Conservation (phyloP, 768 basidiomycete species). For the Boletellus sp. region DNA sequence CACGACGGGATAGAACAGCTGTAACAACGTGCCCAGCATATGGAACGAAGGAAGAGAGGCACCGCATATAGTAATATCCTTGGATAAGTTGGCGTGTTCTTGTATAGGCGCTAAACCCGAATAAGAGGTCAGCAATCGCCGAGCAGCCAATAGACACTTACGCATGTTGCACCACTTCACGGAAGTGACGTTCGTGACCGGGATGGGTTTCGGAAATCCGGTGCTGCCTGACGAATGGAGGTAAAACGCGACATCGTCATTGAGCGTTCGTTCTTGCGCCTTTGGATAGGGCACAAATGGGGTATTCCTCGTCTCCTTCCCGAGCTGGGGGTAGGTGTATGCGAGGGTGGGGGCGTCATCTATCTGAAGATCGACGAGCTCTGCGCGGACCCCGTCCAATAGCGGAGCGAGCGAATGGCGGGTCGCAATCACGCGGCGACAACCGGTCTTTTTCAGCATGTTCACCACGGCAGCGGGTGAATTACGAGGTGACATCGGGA, state of each 20-base stretch:
- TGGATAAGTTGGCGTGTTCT: conserved; percentile 1
- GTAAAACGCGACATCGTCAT: conserved; percentile 29
- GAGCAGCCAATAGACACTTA: conserved; percentile 17
- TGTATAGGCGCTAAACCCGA: conserved; percentile 1
- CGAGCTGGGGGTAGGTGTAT: conserved; percentile 7
- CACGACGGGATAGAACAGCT: conserved; percentile 15
- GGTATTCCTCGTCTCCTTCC: background rate
- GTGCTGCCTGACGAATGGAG: conserved; percentile 50
- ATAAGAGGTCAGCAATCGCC: background rate
- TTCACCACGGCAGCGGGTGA: conserved; percentile 31
- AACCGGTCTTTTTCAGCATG: conserved; percentile 36
- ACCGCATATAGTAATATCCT: conserved; percentile 4
- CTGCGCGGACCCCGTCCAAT: conserved; percentile 25
- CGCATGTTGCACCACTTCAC: conserved; percentile 33
- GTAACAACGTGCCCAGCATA: conserved; percentile 1
- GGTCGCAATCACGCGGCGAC: conserved; percentile 38
- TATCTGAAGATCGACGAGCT: conserved; percentile 16
- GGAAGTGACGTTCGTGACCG: conserved; percentile 30
- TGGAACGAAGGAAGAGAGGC: conserved; percentile 22
- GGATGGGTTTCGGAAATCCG: conserved; percentile 42
- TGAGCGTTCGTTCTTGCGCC: conserved; percentile 1
- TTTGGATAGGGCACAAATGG: conserved; percentile 9
- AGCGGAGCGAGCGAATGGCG: conserved; percentile 29
- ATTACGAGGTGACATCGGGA: conserved; percentile 38
- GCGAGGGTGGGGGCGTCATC: conserved; percentile 18